A percentile compares a stretch with the other conserved stretches of the same genome.
These are phyloP conservation scores for Cordyceps javanica DNA, from an alignment of 2,329 filamentous ascomycete species.

Conservation along the genomic window DNA sequence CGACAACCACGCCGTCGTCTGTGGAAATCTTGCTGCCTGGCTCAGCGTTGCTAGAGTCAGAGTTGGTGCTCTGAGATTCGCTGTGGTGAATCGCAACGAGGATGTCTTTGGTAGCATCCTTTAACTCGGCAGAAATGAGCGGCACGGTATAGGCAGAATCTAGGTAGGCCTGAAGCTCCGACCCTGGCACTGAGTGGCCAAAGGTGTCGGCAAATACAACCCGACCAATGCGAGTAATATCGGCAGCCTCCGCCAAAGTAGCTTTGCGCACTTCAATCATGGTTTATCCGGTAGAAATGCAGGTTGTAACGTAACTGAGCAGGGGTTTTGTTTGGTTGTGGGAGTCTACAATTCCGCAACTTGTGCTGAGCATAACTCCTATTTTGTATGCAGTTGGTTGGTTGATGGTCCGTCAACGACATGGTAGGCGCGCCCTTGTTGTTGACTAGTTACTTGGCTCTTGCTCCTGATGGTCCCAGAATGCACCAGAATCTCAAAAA, in stretches of 20 bases:
- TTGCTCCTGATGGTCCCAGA: neutral
- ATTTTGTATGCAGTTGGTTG: neutral
- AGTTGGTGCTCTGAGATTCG: neutral
- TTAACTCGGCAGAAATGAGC: conserved; percentile 22
- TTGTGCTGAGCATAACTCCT: neutral
- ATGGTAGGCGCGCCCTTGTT: conserved; percentile 3
- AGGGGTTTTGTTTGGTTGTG: neutral
- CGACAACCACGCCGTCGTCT: conserved; percentile 22
- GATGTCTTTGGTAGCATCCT: conserved; percentile 21
- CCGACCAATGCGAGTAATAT: conserved; percentile 29
- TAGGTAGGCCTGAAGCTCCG: conserved; percentile 33
- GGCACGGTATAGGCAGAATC: conserved; percentile 30
- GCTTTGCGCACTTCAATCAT: conserved; percentile 10
- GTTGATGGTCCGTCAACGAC: neutral
- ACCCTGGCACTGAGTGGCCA: conserved; percentile 32
- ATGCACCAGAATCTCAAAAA: neutral
- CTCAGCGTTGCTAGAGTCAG: neutral
- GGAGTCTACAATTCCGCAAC: neutral
- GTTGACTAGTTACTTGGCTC: neutral
- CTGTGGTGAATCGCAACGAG: conserved; percentile 19
- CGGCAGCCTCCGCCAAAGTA: conserved; percentile 20
- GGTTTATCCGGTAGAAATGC: neutral
- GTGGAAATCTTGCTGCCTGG: neutral
- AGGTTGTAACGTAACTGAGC: neutral
- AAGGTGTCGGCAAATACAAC: conserved; percentile 34